Base-by-base conservation (phyloP, 2,329 filamentous ascomycete species). In the Apiospora sp. region DNA sequence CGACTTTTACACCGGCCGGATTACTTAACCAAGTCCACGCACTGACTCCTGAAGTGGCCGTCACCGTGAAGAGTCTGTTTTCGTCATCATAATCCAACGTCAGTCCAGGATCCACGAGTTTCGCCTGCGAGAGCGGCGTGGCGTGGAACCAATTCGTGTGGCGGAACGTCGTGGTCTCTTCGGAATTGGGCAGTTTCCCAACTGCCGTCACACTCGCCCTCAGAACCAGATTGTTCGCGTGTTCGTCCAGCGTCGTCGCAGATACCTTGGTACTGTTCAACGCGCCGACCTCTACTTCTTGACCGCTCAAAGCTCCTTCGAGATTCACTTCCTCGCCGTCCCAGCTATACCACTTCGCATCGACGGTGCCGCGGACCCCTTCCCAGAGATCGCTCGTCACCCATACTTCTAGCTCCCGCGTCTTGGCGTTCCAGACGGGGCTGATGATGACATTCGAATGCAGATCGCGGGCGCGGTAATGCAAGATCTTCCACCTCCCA, bases 401-500 rank as follows among this genome's bases (percentile, higher is more conserved):
- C 76, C 88, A 91, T 1, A 90, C 80, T 6, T 85, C 83, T 22
- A 92, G 79, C 27, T 85, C 78, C 0, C 86, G 86, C 0, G 85
- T 87, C 0, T 83, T 84, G 27, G 82, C 79, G 74, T 91, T 86
- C 81, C 84, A 89, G 74, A 88, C 87, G 0, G 89, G 86, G 1
- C 88, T 86, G n/a, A 91, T 84, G 72, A 92, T 89, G n/a, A 91
- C 81, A 1, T 84, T 84, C 70, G 88, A 80, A 75, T 90, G 92
- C 34, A 89, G 86, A 72, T 91, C 88, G 72, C 87, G 87, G 3
- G 87, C 86, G 1, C 85, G 82, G 72, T 91, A 89, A 73, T 91
- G 89, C 24, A 92, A 79, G 0, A 90, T 84, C 78, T 92, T 92
- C 89, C 89, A 91, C 0, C 90, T 82, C 0, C 89, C 89, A 69